Evolutionary conservation across 2,329 filamentous ascomycete genomes (phyloP), one percentile per base, ranked within the genome.

Genomic region (Bretziella fagacearum): DNA sequence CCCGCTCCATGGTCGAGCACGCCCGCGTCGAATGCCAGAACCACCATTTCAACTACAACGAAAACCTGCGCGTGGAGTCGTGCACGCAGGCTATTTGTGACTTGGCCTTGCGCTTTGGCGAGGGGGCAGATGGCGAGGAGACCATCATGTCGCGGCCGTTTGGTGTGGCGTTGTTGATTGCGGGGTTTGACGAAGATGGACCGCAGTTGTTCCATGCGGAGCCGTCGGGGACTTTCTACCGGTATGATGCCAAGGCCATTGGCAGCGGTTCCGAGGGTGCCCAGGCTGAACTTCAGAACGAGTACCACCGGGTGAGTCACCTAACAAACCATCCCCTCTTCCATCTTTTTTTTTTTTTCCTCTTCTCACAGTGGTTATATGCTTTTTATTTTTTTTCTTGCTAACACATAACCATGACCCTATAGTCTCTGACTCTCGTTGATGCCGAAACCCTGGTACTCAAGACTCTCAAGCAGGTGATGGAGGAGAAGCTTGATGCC

Each of bases 81-180:
- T 94, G 85, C 68, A 98, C 91, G 55, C 91, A 98, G 67, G 89
- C 91, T 55, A 96, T 98, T 67, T 98, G 91, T 64, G 91, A 98
- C 67, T 68, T 98, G 58, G 91, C 91, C 54, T 70, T 98, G 65
- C 75, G 91, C 60, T 98, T 98, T 62, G 91, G 91, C 53, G 91
- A 98, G 73, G 87, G 86, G 58, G 91, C 91, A 48, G 89, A 95
- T 59, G 89, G 91, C 52, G 87, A 94, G 69, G 91, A 96, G 73
- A 94, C 85, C 65, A 91, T 96, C 65, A 98, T 98, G 91, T 89
- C 81, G 60, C 74, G 91, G 58, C 91, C 91, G 22, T 98, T 98
- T 62, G 91, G 91, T 63, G 91, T 98, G 51, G 91, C 91, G 52
- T 70, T 98, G 60, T 69, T 98, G 64, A 95, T 98, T 65, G 91